Evolutionary conservation across 1,139 yeast genomes (phyloP), one percentile per base, ranked within the genome.

Genomic region (Barnettozyma hawaiiensis): DNA sequence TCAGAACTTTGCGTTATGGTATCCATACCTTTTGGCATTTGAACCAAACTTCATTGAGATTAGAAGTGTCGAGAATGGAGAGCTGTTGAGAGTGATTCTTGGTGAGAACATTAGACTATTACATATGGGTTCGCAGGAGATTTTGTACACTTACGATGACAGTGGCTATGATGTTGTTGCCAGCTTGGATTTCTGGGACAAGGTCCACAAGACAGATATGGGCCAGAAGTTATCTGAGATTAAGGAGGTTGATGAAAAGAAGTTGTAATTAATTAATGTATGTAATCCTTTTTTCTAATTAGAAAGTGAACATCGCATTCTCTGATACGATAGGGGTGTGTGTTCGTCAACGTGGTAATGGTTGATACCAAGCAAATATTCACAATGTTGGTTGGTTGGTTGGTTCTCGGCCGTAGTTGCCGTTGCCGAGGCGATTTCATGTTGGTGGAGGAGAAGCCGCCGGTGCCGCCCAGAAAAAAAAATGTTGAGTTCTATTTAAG

Each of bases 101-200:
- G 97, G 97, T 4, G 97, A 89, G 50, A 90, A 89, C 61, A 90
- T 92, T 47, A 69, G 97, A 47, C 79, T 87, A 58, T 69, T 90
- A 58, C 96, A 89, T 59, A 83, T 89, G 43, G 85, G 86, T 47
- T 92, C 95, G 40, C 95, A 92, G 59, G 97, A 92, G 65, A 94
- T 95, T 27, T 67, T 92, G 64, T 92, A 89, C 63, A 97, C 89
- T 1, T 87, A 90, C 60, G 97, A 82, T 54, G 96, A 85, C 51
- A 76, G 78, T 48, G 97, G 97, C 3, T 81, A 76, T 55, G 97
- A 92, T 60, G 90, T 89, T 43, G 92, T 92, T 52, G 94, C 92
- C 2, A 81, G 94, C 39, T 71, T 92, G 49, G 97, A 90, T 65
- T 92, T 92, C 64, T 87, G 87, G 87, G 85, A 55, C 21, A 55